These are phyloP conservation scores for Fusarium fracticaudum DNA, from an alignment of 2,329 filamentous ascomycete genomes.

Conservation along the genomic window DNA sequence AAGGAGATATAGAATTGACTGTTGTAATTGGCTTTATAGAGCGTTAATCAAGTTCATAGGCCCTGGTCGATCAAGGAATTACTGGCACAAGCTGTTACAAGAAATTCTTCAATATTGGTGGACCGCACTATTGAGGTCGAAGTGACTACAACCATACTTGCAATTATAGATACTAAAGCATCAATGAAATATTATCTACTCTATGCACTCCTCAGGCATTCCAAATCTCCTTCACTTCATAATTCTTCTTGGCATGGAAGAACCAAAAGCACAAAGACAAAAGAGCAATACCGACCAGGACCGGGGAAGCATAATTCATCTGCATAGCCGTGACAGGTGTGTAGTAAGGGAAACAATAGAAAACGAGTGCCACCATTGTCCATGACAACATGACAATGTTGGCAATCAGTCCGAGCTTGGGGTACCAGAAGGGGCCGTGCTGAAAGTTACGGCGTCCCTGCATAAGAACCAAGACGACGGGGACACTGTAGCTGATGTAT, in stretches of 20 bases:
- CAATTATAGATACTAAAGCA: no score
- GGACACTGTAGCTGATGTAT: conserved; percentile 9
- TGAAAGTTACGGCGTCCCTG: not conserved
- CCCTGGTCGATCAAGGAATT: no score
- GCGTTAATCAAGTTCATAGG: no score
- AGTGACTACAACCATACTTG: no score
- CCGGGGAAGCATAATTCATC: conserved; percentile 4
- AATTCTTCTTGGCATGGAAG: not conserved
- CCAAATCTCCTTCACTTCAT: not conserved
- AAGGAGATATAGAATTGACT: not conserved
- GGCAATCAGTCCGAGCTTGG: not conserved
- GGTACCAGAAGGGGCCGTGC: conserved; percentile 4
- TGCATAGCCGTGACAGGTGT: not conserved
- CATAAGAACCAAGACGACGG: not conserved
- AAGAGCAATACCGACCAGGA: not conserved
- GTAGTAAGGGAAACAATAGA: conserved; percentile 11
- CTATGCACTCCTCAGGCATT: not conserved
- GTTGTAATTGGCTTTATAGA: no score
- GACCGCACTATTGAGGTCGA: no score
- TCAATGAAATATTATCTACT: no score
- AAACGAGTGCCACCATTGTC: not conserved
- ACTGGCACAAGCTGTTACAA: not conserved
- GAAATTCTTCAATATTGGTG: accelerated
- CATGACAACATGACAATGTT: not conserved
- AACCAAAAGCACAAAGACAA: not conserved